These are phyloP conservation scores for Nymphaea colorata DNA, from an alignment of 164 flowering plant species.

Conservation along the genomic window DNA sequence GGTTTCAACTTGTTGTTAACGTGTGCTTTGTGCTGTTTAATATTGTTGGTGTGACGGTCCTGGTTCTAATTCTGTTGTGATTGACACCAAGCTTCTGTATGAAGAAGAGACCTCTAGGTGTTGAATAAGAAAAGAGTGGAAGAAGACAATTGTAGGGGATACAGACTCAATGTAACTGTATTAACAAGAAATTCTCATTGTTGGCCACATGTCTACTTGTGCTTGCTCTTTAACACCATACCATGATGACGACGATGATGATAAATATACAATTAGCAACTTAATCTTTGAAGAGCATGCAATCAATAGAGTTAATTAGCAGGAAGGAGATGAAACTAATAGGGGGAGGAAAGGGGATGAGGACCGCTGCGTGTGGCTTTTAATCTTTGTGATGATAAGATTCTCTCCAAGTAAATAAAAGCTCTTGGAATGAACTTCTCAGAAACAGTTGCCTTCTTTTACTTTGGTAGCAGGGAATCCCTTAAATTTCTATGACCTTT, in stretches of 20 bases:
- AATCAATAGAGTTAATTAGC: no score
- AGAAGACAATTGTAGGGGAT: not conserved
- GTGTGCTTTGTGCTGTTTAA: not conserved
- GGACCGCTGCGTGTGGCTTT: not conserved
- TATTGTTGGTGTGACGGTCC: not conserved
- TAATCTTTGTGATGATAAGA: not conserved
- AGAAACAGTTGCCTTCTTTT: not conserved
- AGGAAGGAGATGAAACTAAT: no score
- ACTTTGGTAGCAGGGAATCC: not conserved
- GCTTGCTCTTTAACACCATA: not conserved
- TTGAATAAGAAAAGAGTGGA: not conserved
- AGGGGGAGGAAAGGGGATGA: not conserved
- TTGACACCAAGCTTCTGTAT: no score
- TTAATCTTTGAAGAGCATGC: no score
- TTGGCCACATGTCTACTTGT: not conserved
- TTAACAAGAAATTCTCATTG: not conserved
- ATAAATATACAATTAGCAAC: no score
- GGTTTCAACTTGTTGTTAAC: not conserved
- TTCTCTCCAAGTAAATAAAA: not conserved
- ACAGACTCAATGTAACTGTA: not conserved
- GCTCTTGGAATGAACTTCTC: not conserved
- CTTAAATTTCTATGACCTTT: not conserved
- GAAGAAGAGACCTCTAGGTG: not conserved
- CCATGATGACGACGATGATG: no score
- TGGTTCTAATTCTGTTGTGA: not conserved